Conservation (phyloP, 2,329 filamentous ascomycete species). For the Aspergillus tamarii region DNA sequence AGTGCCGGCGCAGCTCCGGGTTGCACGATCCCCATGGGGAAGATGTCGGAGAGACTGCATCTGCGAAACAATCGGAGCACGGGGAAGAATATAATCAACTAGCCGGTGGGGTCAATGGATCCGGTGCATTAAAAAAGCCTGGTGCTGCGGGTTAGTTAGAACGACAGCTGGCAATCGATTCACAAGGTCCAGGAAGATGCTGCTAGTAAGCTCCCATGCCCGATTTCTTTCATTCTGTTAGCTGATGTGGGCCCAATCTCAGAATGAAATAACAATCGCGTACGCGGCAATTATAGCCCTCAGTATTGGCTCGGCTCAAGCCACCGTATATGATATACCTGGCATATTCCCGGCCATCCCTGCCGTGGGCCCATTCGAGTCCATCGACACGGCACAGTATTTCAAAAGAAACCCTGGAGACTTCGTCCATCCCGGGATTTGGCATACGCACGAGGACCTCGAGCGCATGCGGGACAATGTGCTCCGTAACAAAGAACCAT, state of each 20-base stretch:
- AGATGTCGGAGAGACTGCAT: neutral
- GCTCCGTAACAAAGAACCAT: slow-evolving; percentile 22
- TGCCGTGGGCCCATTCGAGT: neutral
- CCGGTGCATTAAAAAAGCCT: neutral
- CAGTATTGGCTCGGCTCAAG: neutral
- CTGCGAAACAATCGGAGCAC: neutral
- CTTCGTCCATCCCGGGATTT: slow-evolving; percentile 27
- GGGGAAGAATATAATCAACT: neutral
- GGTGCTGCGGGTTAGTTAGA: neutral
- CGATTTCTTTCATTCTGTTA: neutral
- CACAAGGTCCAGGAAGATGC: neutral
- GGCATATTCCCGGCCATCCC: neutral
- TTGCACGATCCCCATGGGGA: neutral
- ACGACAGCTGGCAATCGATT: neutral
- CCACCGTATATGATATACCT: neutral
- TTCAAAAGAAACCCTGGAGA: slow-evolving; percentile 12
- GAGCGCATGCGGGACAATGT: slow-evolving; percentile 24
- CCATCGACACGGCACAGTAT: slow-evolving; percentile 12
- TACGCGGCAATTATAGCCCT: neutral
- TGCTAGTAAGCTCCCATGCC: neutral
- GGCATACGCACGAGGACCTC: slow-evolving; percentile 29
- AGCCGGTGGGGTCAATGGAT: neutral
- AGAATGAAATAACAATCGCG: neutral
- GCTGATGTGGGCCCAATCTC: neutral
- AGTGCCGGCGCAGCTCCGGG: neutral